These are phyloP conservation scores for Aphanomyces stellatus DNA, from an alignment of 352 stramenopile species.

Conservation along the genomic window DNA sequence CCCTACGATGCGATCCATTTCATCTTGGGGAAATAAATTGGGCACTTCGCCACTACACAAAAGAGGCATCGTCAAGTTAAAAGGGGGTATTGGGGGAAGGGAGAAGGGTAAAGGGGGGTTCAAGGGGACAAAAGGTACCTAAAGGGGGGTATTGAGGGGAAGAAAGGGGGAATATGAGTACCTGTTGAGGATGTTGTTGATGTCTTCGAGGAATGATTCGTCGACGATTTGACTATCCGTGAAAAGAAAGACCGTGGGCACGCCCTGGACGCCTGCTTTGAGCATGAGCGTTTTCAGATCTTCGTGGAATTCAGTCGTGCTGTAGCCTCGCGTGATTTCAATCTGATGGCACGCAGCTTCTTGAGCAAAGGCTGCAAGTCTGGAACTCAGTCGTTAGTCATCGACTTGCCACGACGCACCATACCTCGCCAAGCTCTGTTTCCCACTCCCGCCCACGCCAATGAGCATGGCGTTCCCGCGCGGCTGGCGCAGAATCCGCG, in stretches of 20 bases:
- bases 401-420: not conserved
- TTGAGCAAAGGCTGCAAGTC: conserved; percentile 84
- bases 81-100: no score
- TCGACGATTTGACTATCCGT: conserved; percentile 94
- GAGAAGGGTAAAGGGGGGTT: no score
- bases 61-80: not conserved
- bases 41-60: conserved; percentile 80
- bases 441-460: conserved; percentile 90
- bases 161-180: not conserved
- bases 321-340: conserved; percentile 89
- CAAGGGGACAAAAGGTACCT: no score
- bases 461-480: conserved; percentile 94
- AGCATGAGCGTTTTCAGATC: conserved; percentile 93
- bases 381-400: not conserved
- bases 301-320: conserved; percentile 85
- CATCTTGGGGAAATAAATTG: conserved; percentile 89
- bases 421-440: conserved; percentile 85
- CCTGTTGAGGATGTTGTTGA: conserved; percentile 96
- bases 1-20: conserved; percentile 90
- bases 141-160: no score
- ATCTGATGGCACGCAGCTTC: conserved; percentile 89
- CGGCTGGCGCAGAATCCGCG: conserved; percentile 87
- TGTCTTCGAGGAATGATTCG: conserved; percentile 93
- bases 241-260: conserved; percentile 87
- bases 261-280: conserved; percentile 78